Evolutionary conservation across 768 basidiomycete species (phyloP), one percentile per base, ranked within the genome.

Genomic region (Rhodosporidiobolus sp.): DNA sequence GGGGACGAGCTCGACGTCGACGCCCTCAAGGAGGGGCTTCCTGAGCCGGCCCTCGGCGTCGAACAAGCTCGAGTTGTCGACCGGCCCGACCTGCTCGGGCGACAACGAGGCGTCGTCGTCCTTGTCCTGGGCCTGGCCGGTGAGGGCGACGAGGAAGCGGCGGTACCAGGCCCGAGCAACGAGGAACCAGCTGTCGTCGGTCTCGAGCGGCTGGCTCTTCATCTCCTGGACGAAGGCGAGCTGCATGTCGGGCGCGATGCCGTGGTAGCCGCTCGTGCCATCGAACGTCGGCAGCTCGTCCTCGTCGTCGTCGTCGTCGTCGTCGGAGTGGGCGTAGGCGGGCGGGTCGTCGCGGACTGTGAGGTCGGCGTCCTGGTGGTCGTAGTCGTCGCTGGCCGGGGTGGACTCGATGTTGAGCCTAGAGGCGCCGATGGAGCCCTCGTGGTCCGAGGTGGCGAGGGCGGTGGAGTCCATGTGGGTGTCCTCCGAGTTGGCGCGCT

Each of bases 141-240:
- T 84, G 78, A 88, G 88, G 19, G 90, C 91, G 77, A 86, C 86
- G 72, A 84, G 81, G 89, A 90, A 94, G 46, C 87, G 86, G 69
- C 85, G 85, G 83, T 86, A 90, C 92, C 92, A 95, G 30, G 78
- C 76, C 60, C 85, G 81, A 30, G 88, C 84, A 38, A 94, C 84
- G 60, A 94, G 82, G 81, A 87, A 92, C 92, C 92, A 94, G 16
- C 84, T 87, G 62, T 92, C 87, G 56, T 89, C 89, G 14, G 84
- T 81, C 43, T 84, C 82, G 85, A 92, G 86, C 53, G 83, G 81
- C 56, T 77, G 11, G 14, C 24, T 1, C 43, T 67, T 58, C n/a
- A 65, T 17, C 80, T 81, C 79, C 30, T 86, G 80, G 77, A 91
- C 84, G 60, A 83, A 79, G 10, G 82, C 67, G n/a, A 87, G 69